Conservation (phyloP, 306 rosid species). For the Lablab purpureus region DNA sequence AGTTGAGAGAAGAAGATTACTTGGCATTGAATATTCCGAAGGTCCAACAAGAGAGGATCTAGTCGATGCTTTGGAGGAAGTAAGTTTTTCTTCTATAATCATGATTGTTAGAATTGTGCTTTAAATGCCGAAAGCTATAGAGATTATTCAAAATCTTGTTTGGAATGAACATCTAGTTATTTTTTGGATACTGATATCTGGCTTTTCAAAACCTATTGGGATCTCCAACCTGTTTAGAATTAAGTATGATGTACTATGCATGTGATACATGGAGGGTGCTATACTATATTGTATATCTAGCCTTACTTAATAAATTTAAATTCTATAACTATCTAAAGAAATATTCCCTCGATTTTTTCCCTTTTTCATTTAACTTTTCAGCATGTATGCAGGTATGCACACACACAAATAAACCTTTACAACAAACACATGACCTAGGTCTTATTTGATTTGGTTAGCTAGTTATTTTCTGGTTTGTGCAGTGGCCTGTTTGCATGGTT, state of each 20-base stretch:
- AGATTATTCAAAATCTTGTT: slow-evolving; percentile 27
- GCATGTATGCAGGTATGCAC: not conserved
- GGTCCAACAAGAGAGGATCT: slow-evolving; percentile 87
- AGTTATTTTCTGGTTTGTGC: not conserved
- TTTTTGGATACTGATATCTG: slow-evolving; percentile 6
- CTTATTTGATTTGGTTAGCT: not conserved
- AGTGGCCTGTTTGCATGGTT: not conserved
- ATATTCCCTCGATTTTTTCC: not conserved
- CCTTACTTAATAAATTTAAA: not conserved
- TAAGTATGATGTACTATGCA: not conserved
- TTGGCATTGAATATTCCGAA: slow-evolving; percentile 89
- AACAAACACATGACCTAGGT: slow-evolving; percentile 1
- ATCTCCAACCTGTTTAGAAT: not conserved
- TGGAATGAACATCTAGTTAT: slow-evolving; percentile 3
- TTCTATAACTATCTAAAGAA: not conserved
- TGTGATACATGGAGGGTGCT: not conserved
- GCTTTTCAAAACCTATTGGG: slow-evolving; percentile 10
- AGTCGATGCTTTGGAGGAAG: slow-evolving; percentile 81
- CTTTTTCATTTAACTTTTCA: not conserved
- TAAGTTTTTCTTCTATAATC: slow-evolving; percentile 44
- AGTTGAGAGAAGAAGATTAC: slow-evolving; percentile 83
- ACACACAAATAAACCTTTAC: not conserved
- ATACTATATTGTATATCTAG: not conserved
- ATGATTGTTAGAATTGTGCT: slow-evolving; percentile 13
- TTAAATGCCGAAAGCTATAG: slow-evolving; percentile 11